phyloP scores from a whole-genome alignment of 2,329 filamentous ascomycete genomes.

The Ceratocystis harringtonii region DNA sequence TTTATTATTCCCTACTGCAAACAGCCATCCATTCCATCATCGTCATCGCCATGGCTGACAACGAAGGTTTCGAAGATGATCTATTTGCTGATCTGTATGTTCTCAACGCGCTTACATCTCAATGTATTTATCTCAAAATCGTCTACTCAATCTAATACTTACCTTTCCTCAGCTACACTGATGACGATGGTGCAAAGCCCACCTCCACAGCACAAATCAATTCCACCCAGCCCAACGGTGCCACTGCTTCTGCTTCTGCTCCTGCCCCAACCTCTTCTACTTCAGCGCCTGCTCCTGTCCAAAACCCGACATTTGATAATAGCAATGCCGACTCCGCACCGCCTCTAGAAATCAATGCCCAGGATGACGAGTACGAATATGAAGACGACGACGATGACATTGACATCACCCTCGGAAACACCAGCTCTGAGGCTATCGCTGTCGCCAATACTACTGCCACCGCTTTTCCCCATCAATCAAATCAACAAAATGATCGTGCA shows the following conservation, averaged over 20 bases:
- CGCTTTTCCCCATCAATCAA: conserved; percentile 15
- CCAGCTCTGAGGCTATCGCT: conserved; percentile 19
- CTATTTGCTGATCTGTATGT: conserved; percentile 88
- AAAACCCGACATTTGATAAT: conserved; percentile 20
- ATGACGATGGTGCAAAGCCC: conserved; percentile 17
- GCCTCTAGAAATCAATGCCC: conserved; percentile 24
- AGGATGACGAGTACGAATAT: conserved; percentile 32
- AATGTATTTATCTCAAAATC: background rate
- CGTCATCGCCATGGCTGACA: conserved; percentile 49
- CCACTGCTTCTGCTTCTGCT: background rate
- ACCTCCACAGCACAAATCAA: conserved; percentile 18
- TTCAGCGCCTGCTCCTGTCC: background rate
- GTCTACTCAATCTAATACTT: background rate
- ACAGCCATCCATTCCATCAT: background rate
- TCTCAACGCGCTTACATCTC: background rate
- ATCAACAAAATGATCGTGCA: conserved; percentile 23
- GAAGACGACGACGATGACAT: conserved; percentile 40
- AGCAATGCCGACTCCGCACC: conserved; percentile 19
- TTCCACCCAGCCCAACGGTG: background rate
- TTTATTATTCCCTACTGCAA: background rate
- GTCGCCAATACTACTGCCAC: conserved; percentile 7
- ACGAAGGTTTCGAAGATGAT: conserved; percentile 77
- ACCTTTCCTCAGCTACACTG: conserved; percentile 16
- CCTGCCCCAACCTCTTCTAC: background rate
- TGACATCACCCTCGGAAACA: conserved; percentile 40